Evolutionary conservation across 345 rosid species (phyloP), one percentile per base, ranked within the genome.

Genomic region (Adansonia digitata): DNA sequence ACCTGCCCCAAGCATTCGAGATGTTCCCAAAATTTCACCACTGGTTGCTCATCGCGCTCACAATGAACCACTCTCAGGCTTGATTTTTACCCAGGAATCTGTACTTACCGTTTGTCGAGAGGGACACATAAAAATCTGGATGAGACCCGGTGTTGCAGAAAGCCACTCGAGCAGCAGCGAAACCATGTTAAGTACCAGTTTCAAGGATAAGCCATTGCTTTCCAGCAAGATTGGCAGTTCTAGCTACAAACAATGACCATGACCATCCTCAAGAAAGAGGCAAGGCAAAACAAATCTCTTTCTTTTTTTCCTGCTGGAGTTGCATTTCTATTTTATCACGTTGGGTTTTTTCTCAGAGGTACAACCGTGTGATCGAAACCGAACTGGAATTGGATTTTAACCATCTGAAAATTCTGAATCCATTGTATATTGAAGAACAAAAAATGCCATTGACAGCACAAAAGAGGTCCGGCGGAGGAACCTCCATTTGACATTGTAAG

Each of bases 81-180:
- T 93, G 80, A 86, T 88, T 78, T 96, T 96, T 80, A 96, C 97
- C 27, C 92, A 79, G 80, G 98, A 94, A 81, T 92, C 97, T 26
- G 88, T 92, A 5, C 90, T 96, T 49, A 93, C 98, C 0, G 93
- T 90, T 5, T 93, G 99, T 68, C 80, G 97, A 60, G 99, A 96
- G 79, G 99, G 99, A 45, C 94, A 96, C 79, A 84, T 92, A 82
- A 93, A 94, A 85, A 82, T 96, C 57, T 96, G 99, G 99, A 92
- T 85, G 83, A 86, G 99, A 77, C 99, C 99, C 4, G 86, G 87
- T 8, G 78, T 48, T 29, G 82, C 84, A 14, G 98, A 89, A 64
- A 88, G 83, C 74, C 96, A 85, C 75, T 74, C 91, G 15, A 79
- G 85, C 83, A 86, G 64, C 76, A 77, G 90, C 1, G 94, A 93